These are phyloP conservation scores for Penicillium sp. DNA, from an alignment of 2,329 filamentous ascomycete genomes.

Conservation along the genomic window DNA sequence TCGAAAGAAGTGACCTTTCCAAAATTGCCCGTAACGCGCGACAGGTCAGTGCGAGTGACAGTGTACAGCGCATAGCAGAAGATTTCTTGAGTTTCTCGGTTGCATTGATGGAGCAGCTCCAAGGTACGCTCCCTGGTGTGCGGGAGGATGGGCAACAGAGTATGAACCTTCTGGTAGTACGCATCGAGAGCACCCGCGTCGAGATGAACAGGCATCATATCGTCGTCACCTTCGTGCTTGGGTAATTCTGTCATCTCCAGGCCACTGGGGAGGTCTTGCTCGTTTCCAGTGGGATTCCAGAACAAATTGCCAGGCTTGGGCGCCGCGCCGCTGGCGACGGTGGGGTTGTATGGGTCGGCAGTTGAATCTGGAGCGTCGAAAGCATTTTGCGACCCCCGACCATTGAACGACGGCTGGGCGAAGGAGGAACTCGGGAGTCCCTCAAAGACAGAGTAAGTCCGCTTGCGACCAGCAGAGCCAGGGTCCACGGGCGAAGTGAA, in stretches of 20 bases:
- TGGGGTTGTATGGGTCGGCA: slow-evolving; percentile 36
- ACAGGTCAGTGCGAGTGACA: slow-evolving; percentile 40
- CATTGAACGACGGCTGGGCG: slow-evolving; percentile 41
- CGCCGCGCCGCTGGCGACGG: slow-evolving; percentile 40
- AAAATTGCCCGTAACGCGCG: slow-evolving; percentile 37
- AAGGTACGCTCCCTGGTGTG: slow-evolving; percentile 42
- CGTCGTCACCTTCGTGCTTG: slow-evolving; percentile 36
- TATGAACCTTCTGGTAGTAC: slow-evolving; percentile 47
- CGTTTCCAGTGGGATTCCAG: slow-evolving; percentile 39
- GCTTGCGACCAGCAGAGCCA: slow-evolving; percentile 47
- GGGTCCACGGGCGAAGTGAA: slow-evolving; percentile 55
- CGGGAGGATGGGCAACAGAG: slow-evolving; percentile 44
- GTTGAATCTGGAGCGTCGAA: slow-evolving; percentile 38
- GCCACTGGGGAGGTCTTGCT: slow-evolving; percentile 35
- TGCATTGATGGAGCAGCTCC: slow-evolving; percentile 42
- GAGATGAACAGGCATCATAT: slow-evolving; percentile 39
- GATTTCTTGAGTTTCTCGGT: slow-evolving; percentile 43
- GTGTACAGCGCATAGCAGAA: slow-evolving; percentile 45
- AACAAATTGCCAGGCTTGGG: slow-evolving; percentile 42
- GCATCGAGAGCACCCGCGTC: slow-evolving; percentile 45
- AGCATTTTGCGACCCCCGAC: slow-evolving; percentile 37
- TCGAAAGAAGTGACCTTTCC: slow-evolving; percentile 42
- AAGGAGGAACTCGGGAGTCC: slow-evolving; percentile 48
- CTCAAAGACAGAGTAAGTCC: slow-evolving; percentile 53
- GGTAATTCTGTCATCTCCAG: slow-evolving; percentile 37